These are phyloP conservation scores for Nigrospora oryzae DNA, from an alignment of 2,329 filamentous ascomycete genomes.

Conservation along the genomic window DNA sequence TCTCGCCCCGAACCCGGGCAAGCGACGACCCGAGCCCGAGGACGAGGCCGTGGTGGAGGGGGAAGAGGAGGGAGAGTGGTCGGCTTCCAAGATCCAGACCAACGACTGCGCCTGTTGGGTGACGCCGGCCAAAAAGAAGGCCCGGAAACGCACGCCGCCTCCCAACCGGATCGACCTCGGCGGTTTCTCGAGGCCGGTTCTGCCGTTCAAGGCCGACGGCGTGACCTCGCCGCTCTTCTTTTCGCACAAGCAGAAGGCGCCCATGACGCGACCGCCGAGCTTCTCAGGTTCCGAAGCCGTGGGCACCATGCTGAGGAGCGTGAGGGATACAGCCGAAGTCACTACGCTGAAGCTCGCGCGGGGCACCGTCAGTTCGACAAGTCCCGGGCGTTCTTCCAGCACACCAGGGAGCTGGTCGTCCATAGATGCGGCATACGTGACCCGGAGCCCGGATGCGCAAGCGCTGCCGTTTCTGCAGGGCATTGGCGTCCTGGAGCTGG, in stretches of 20 bases:
- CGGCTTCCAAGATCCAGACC: background rate
- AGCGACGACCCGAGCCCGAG: slow-evolving; percentile 5
- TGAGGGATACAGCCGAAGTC: slow-evolving; percentile 37
- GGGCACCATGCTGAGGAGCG: slow-evolving; percentile 36
- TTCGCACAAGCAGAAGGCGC: slow-evolving; percentile 31
- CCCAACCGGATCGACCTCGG: slow-evolving; percentile 36
- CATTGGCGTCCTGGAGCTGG: slow-evolving; percentile 61
- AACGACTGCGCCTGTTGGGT: background rate
- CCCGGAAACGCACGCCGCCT: slow-evolving; percentile 35
- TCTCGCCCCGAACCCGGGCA: no score
- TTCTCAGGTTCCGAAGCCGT: slow-evolving; percentile 31
- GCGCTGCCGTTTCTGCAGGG: slow-evolving; percentile 50
- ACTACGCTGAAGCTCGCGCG: slow-evolving; percentile 48
- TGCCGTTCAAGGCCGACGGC: slow-evolving; percentile 22
- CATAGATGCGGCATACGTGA: slow-evolving; percentile 41
- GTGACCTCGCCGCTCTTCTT: slow-evolving; percentile 45
- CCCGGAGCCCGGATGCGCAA: slow-evolving; percentile 41
- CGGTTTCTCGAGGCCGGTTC: slow-evolving; percentile 15
- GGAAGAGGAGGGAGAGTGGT: background rate
- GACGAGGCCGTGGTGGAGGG: slow-evolving; percentile 4
- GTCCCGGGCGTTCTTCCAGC: slow-evolving; percentile 38
- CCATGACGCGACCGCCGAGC: slow-evolving; percentile 27
- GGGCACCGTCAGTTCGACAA: slow-evolving; percentile 40
- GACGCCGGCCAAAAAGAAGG: slow-evolving; percentile 31
- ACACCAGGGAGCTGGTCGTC: slow-evolving; percentile 45